Evolutionary conservation across 345 rosid species (phyloP), one percentile per base, ranked within the genome.

Genomic region (Cardamine chenopodiifolia): DNA sequence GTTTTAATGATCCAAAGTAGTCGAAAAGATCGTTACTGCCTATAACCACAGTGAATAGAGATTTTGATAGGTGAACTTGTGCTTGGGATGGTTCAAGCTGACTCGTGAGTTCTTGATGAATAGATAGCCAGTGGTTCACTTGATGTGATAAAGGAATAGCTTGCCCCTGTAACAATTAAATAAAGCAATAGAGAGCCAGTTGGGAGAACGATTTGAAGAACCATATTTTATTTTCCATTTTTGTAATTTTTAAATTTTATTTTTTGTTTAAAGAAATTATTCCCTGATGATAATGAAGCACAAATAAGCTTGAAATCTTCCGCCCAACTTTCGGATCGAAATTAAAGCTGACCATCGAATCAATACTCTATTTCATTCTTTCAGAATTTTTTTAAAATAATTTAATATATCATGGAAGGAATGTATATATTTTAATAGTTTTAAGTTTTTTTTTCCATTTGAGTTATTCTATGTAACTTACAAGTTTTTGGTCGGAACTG

Each of bases 1-100:
- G 82, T 44, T 81, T 22, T 1, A 84, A 67, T 1, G 85, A 81
- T 23, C 80, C 81, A 29, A 62, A 82, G 58, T 88, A 90, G 39
- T 73, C 84, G 7, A 88, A 81, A 50, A 93, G 48, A 69, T 89
- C 93, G 13, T 93, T 90, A 80, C 92, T 89, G 0, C 97, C 96
- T 1, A 84, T 83, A 11, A 83, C 83, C 28, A 86, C 28, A 18
- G 25, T 25, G 66, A 82, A 86, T 47, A 93, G 73, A 8, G 98
- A 89, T 59, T 83, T 88, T 0, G 90, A 71, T 2, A 85, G 5
- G 71, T 72, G 86, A 5, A 44, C 15, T 47, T 83, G 81, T 37
- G 84, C 83, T 37, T 10, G 14, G 2, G 78, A 12, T 14, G 82
- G 39, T 75, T 78, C 86, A 59, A 86, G 55, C 48, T 67, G 71